Conservation (phyloP, 768 basidiomycete species). For the Phlebiopsis flavidoalba region DNA sequence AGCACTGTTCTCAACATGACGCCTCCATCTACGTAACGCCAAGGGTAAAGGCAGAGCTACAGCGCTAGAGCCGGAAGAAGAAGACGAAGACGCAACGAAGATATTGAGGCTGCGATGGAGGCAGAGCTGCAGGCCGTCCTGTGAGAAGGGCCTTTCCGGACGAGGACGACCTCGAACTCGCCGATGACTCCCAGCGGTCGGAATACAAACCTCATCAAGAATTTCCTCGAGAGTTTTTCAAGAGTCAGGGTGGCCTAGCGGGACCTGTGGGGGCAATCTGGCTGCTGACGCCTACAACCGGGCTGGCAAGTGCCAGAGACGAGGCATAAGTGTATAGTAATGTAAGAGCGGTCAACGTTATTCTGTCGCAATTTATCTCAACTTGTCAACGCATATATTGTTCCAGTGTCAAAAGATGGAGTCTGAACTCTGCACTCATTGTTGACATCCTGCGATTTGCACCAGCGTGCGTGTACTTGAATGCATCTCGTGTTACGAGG, state of each 20-base stretch:
- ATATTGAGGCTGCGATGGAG: conserved; percentile 86
- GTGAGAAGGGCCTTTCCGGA: conserved; percentile 23
- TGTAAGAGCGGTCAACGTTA: neutral
- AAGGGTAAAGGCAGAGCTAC: conserved; percentile 43
- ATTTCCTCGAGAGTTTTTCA: conserved; percentile 88
- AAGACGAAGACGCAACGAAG: conserved; percentile 29
- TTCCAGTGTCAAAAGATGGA: neutral
- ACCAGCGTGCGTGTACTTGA: neutral
- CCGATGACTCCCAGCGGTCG: conserved; percentile 50
- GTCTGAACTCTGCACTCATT: too few species aligned
- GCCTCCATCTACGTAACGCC: conserved; percentile 14
- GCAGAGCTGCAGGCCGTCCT: conserved; percentile 70
- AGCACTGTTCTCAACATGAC: conserved; percentile 16
- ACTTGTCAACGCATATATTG: neutral
- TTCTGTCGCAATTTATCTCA: neutral
- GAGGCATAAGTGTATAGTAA: conserved; percentile 20
- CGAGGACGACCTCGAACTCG: conserved; percentile 37
- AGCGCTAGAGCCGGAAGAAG: conserved; percentile 8
- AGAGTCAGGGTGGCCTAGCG: conserved; percentile 81
- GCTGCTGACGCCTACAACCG: conserved; percentile 77
- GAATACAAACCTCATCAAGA: conserved; percentile 96
- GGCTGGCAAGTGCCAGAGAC: conserved; percentile 70
- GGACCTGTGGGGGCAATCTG: conserved; percentile 87
- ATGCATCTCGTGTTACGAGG: neutral
- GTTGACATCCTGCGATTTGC: neutral